Percentiles rank a stretch among this genome's conserved stretches.
Evolutionary conservation across 768 basidiomycete species (phyloP).

Genomic region (Suillus paluster): DNA sequence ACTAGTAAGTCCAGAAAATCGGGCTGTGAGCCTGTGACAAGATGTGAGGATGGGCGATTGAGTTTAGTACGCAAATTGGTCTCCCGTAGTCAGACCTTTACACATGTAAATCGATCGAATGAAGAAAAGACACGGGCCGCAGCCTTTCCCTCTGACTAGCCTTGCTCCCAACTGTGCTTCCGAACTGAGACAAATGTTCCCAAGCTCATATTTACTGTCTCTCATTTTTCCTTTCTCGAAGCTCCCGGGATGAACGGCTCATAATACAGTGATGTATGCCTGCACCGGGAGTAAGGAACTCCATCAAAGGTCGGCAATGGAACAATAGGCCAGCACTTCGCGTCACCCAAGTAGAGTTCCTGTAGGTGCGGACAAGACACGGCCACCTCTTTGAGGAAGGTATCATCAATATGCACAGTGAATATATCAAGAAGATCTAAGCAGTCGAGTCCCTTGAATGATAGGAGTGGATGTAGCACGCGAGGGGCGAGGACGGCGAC

Average conservation of each 20-base stretch:
- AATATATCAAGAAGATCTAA: not conserved
- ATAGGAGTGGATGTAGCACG: not conserved
- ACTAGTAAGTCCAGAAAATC: no score
- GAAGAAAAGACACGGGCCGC: no score
- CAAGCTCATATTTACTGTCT: constrained; percentile 1
- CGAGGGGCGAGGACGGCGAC: not conserved
- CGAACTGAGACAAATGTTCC: not conserved
- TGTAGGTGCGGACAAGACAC: not conserved
- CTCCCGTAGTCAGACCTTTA: no score
- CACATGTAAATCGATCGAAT: no score
- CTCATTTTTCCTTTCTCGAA: not conserved
- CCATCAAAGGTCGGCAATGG: not conserved
- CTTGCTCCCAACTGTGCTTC: not conserved
- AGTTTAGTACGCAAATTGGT: no score
- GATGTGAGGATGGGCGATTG: no score
- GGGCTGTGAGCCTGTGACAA: no score
- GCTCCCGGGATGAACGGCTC: not conserved
- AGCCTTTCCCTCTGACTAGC: not conserved
- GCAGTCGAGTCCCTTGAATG: not conserved
- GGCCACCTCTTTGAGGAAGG: not conserved
- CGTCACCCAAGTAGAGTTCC: not conserved
- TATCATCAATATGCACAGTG: not conserved
- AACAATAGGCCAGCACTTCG: not conserved
- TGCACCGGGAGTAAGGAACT: not conserved
- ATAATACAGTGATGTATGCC: not conserved